These are phyloP conservation scores for Ogataea pignaliae DNA, from an alignment of 805 yeast genomes.

Conservation along the genomic window DNA sequence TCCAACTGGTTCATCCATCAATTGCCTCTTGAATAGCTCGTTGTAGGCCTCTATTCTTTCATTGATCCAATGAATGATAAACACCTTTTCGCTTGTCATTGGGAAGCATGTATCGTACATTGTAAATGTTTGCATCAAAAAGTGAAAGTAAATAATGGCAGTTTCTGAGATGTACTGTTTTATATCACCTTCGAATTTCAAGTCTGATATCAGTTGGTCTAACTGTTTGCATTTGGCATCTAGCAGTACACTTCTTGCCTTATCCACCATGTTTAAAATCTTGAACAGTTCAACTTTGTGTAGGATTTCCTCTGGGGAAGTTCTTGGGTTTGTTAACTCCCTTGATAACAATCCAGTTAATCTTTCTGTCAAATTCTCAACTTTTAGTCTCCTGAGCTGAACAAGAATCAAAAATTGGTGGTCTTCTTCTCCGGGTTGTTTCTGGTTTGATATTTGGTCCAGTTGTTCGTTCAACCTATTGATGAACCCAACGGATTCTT, in stretches of 20 bases:
- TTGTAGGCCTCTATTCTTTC: constrained; percentile 59
- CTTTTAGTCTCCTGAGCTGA: constrained; percentile 20
- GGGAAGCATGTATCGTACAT: constrained; percentile 50
- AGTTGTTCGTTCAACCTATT: constrained; percentile 22
- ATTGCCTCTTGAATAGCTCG: constrained; percentile 56
- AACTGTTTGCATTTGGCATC: constrained; percentile 44
- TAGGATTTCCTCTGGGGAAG: constrained; percentile 14
- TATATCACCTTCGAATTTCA: constrained; percentile 53
- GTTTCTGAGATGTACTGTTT: constrained; percentile 53
- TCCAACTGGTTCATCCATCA: constrained; percentile 55
- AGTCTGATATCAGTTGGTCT: constrained; percentile 41
- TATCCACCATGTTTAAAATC: constrained; percentile 39
- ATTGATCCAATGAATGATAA: constrained; percentile 72
- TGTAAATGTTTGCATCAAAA: constrained; percentile 52
- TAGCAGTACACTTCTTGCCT: constrained; percentile 46
- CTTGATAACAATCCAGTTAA: constrained; percentile 15
- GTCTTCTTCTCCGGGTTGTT: constrained; percentile 9
- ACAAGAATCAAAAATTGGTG: constrained; percentile 12
- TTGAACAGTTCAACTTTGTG: constrained; percentile 27
- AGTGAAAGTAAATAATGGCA: constrained; percentile 58
- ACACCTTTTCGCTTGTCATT: constrained; percentile 16
- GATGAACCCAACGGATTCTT: constrained; percentile 36
- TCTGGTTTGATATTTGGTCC: constrained; percentile 16
- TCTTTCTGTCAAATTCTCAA: constrained; percentile 17
- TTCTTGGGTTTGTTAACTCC: constrained; percentile 20